These are phyloP conservation scores for Nephelium lappaceum DNA, from an alignment of 345 rosid genomes.

Conservation along the genomic window DNA sequence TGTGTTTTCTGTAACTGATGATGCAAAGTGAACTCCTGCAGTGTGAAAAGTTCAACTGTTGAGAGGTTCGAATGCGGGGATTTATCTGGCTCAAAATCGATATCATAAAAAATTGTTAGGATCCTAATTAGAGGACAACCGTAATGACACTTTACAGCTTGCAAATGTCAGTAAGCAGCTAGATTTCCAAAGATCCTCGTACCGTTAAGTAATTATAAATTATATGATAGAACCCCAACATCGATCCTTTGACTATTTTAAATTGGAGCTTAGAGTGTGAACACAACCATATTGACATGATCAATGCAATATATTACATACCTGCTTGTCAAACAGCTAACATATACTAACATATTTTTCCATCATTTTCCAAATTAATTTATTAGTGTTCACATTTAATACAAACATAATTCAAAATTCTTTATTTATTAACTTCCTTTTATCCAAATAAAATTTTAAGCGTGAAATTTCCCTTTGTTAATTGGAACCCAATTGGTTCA, in stretches of 20 bases:
- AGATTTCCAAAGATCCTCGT: neutral
- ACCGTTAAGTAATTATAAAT: neutral
- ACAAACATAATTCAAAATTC: too few relatives aligned
- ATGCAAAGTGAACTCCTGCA: neutral
- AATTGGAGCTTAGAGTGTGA: neutral
- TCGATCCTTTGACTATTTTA: neutral
- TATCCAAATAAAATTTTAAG: too few relatives aligned
- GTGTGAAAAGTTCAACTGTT: too few relatives aligned
- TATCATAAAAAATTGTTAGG: neutral
- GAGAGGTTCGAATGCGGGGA: neutral
- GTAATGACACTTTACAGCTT: constrained; percentile 14
- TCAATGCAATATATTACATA: neutral
- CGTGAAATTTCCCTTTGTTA: too few relatives aligned
- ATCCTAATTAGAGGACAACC: neutral
- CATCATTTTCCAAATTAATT: neutral
- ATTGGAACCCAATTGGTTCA: neutral
- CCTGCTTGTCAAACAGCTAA: neutral
- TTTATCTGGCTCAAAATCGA: neutral
- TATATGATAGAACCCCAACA: neutral
- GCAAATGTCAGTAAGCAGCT: neutral
- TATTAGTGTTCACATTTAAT: neutral
- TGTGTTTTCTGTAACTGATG: neutral
- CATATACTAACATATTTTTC: neutral
- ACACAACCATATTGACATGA: neutral
- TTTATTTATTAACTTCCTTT: neutral